These are phyloP conservation scores for Solanum megistacrolobum DNA, from an alignment of 257 asterid species.

Conservation along the genomic window DNA sequence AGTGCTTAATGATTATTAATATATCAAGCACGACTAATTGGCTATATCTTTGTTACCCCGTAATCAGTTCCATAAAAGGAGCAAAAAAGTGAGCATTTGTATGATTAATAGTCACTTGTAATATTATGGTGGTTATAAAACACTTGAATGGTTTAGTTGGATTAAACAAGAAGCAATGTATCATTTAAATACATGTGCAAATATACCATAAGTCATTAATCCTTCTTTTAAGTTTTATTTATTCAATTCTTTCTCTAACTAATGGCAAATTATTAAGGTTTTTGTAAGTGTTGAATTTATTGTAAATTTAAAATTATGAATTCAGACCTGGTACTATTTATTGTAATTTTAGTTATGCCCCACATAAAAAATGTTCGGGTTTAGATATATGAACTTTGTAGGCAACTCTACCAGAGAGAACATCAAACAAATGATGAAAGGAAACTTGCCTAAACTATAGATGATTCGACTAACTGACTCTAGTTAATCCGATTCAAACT, in stretches of 20 bases:
- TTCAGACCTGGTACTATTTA: neutral
- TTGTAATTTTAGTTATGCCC: neutral
- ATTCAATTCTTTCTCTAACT: neutral
- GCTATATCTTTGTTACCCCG: neutral
- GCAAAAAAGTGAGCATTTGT: neutral
- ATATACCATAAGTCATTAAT: neutral
- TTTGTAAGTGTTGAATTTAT: neutral
- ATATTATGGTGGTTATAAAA: neutral
- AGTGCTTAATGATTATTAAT: neutral
- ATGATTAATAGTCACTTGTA: neutral
- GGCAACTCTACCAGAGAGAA: too few relatives aligned
- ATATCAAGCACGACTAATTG: neutral
- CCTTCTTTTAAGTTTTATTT: neutral
- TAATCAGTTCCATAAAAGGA: neutral
- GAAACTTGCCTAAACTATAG: too few relatives aligned
- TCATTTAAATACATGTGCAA: neutral
- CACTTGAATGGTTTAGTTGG: slow-evolving; percentile 1
- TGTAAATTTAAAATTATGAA: neutral
- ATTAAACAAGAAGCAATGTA: neutral
- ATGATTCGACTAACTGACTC: too few relatives aligned
- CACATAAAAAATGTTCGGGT: too few relatives aligned
- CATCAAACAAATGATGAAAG: too few relatives aligned
- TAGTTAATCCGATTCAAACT: too few relatives aligned
- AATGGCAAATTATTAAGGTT: neutral
- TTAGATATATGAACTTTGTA: too few relatives aligned